Conservation (phyloP, 208 protist species). For the Leishmania lainsoni region DNA sequence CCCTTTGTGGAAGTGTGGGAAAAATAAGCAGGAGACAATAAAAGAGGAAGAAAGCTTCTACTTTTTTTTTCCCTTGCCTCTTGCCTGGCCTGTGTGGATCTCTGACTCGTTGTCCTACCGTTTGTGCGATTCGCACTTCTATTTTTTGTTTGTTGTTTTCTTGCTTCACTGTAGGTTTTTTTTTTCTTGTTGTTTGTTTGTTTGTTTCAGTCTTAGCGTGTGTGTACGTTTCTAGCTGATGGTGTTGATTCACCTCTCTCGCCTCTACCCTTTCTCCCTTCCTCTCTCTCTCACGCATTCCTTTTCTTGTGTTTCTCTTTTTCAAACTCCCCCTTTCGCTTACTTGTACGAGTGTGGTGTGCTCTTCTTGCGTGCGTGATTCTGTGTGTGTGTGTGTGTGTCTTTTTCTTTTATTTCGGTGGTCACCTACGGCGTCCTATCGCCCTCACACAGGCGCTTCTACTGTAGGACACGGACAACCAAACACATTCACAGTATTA, state of each 20-base stretch:
- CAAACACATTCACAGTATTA: constrained; percentile 5
- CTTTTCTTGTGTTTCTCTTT: neutral
- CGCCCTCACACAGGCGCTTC: neutral
- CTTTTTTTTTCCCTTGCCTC: neutral
- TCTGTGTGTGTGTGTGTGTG: neutral
- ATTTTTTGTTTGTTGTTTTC: neutral
- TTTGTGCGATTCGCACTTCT: neutral
- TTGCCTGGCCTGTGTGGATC: neutral
- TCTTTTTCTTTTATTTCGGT: neutral
- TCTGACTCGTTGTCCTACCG: neutral
- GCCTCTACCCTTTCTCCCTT: too few species aligned
- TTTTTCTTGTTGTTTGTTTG: too few species aligned
- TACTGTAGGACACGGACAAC: neutral
- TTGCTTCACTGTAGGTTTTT: neutral
- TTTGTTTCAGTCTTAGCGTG: neutral
- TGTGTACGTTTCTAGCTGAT: neutral
- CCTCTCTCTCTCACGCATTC: neutral
- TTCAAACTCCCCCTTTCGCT: neutral
- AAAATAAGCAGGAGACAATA: neutral
- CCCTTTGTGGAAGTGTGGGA: neutral
- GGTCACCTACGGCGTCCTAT: neutral
- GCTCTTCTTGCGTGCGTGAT: neutral
- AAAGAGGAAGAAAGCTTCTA: neutral
- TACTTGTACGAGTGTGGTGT: constrained; percentile 1
- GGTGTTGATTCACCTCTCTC: neutral